Base-by-base conservation (phyloP, 805 yeast species). In the Ogataea saltuana region DNA sequence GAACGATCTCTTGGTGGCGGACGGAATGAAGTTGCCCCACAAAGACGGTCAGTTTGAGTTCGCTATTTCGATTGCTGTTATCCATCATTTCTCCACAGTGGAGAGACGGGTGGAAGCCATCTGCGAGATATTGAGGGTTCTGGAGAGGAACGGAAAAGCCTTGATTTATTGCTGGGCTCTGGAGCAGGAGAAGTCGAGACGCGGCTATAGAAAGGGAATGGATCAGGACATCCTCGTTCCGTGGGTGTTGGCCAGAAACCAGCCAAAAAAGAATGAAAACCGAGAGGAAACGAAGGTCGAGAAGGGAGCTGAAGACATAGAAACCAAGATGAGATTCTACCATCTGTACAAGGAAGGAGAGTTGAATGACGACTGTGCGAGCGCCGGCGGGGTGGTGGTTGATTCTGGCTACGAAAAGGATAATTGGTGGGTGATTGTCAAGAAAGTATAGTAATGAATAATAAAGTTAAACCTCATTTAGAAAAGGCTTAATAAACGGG, bases 141-240 rank as follows among this genome's bases (percentile, higher is more conserved):
- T 93, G 41, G 70, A 62, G 31, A 42, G 50, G 0, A 80, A 80
- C 0, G 97, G 96, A 1, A 76, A 74, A 40, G 85, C 88, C 0
- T 67, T 93, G 55, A 76, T 93, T 6, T 93, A 91, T 61, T 95
- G 95, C 40, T 93, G 99, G 99, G 99, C 99, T 0, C 65, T 93
- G 40, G 99, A 93, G 52, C 99, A 93, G 63, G 85, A 83, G 44
- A 75, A 72, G 18, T 85, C 96, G 0, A 73, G 97, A 53, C 74
- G 98, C 55, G 98, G 98, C 0, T 93, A 88, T 67, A 82, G 85
- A 51, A 90, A 81, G 53, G 95, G 95, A 9, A 89, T 85, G 79
- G 89, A 85, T 41, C 98, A 88, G 61, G 99, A 93, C 60, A 86
- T 91, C 1, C 66, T 93, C 55, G 96, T 93, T 15, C 99, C 99